Conservation (phyloP, 208 protist genomes). For the Trypanosoma cruzi region DNA sequence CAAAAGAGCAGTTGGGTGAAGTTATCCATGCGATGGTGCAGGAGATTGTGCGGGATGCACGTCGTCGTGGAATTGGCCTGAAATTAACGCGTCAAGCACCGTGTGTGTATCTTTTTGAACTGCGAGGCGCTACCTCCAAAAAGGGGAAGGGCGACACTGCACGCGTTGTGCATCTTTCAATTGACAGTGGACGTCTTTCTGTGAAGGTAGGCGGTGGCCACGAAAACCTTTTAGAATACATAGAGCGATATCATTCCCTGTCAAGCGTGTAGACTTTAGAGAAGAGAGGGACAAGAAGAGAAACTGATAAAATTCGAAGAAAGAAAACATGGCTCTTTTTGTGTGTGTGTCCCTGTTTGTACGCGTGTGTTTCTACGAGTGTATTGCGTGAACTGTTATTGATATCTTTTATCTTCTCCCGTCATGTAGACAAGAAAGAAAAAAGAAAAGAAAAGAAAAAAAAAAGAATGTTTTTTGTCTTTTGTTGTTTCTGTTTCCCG, state of each 20-base stretch:
- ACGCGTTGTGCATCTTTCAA: conserved; percentile 54
- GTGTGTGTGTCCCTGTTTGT: too few relatives aligned
- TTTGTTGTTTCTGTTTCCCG: too few relatives aligned
- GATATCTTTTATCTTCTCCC: too few relatives aligned
- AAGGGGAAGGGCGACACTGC: conserved; percentile 7
- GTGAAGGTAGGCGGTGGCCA: conserved; percentile 66
- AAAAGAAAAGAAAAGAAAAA: too few relatives aligned
- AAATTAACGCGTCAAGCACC: conserved; percentile 35
- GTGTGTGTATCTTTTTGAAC: conserved; percentile 42
- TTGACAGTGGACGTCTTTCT: conserved; percentile 61
- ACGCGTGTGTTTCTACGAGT: too few relatives aligned
- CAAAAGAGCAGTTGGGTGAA: conserved; percentile 46
- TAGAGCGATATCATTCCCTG: conserved; percentile 40
- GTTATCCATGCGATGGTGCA: conserved; percentile 81
- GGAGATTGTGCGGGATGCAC: conserved; percentile 34
- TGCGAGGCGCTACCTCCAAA: neutral
- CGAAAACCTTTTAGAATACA: conserved; percentile 73
- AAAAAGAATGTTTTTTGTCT: too few relatives aligned
- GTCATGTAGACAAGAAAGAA: too few relatives aligned
- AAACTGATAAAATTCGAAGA: neutral
- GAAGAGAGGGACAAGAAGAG: neutral
- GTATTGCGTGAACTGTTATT: too few relatives aligned
- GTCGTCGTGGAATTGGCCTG: conserved; percentile 23
- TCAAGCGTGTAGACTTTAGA: conserved; percentile 3
- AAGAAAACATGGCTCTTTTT: too few relatives aligned